Evolutionary conservation across 2,329 filamentous ascomycete species (phyloP).

Genomic region (Aspergillus sp.): DNA sequence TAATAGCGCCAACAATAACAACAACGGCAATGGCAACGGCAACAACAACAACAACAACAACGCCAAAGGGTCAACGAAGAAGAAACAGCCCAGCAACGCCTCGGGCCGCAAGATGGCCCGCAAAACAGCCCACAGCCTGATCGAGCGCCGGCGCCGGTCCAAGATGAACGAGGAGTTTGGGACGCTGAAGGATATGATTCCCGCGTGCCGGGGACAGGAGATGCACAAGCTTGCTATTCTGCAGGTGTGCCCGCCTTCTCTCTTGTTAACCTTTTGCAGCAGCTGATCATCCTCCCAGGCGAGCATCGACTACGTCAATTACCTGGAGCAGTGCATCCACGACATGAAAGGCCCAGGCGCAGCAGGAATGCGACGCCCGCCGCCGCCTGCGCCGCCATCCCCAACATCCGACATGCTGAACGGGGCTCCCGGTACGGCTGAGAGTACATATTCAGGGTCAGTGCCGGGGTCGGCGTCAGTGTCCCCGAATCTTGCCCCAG

Average conservation of each 20-base stretch:
- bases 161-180: slow-evolving; percentile 99
- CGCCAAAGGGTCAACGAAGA: slow-evolving; percentile 45
- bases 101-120: slow-evolving; percentile 90
- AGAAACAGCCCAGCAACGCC: slow-evolving; percentile 70
- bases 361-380: slow-evolving; percentile 9
- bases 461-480: slow-evolving; percentile 30
- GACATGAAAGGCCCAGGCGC: slow-evolving; percentile 57
- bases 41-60: slow-evolving; percentile 17
- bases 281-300: slow-evolving; percentile 47
- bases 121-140: slow-evolving; percentile 92
- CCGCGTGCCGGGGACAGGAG: slow-evolving; percentile 81
- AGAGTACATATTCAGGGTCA: slow-evolving; percentile 22
- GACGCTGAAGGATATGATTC: slow-evolving; percentile 88
- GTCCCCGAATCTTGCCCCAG: slow-evolving; percentile 26
- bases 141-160: slow-evolving; percentile 76
- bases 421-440: slow-evolving; percentile 9
- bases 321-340: slow-evolving; percentile 77
- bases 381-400: slow-evolving; percentile 22
- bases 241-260: slow-evolving; percentile 50
- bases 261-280: slow-evolving; percentile 2
- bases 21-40: slow-evolving; percentile 7
- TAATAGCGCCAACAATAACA: slow-evolving; percentile 9
- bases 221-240: slow-evolving; percentile 97
- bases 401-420: slow-evolving; percentile 26
- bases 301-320: slow-evolving; percentile 91